Evolutionary conservation across 2,329 filamentous ascomycete species (phyloP).

Genomic region (Microdochium trichocladiopsis): DNA sequence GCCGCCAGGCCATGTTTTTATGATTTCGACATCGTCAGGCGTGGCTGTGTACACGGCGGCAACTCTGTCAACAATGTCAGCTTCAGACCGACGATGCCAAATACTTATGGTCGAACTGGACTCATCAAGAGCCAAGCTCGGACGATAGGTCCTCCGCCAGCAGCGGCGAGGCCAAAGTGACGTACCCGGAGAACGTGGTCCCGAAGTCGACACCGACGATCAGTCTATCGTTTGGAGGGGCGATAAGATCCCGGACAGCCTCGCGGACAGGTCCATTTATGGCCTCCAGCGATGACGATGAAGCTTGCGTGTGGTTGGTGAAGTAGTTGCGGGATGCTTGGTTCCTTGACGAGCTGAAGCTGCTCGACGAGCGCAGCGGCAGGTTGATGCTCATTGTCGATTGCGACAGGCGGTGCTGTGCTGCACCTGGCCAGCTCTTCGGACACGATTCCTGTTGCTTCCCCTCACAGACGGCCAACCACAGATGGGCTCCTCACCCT

Average conservation of each 20-base stretch:
- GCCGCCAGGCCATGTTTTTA: slow-evolving; percentile 78
- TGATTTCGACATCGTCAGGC: slow-evolving; percentile 75
- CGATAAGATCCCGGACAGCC: slow-evolving; percentile 40
- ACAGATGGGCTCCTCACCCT: too few relatives aligned
- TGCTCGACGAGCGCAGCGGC: slow-evolving; percentile 38
- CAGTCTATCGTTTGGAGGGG: slow-evolving; percentile 50
- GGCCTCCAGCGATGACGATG: slow-evolving; percentile 52
- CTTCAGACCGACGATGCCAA: too few relatives aligned
- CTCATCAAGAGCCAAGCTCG: too few relatives aligned
- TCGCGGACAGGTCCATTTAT: slow-evolving; percentile 56
- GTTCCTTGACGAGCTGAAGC: slow-evolving; percentile 35
- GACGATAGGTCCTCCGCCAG: too few relatives aligned
- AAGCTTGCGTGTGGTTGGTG: slow-evolving; percentile 45
- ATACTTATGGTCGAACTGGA: too few relatives aligned
- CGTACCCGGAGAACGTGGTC: slow-evolving; percentile 74
- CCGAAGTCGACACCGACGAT: slow-evolving; percentile 80
- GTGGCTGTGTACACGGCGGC: slow-evolving; percentile 69
- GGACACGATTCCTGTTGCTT: not conserved
- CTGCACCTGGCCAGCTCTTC: not conserved
- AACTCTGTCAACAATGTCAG: slow-evolving; percentile 36
- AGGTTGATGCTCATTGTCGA: slow-evolving; percentile 42
- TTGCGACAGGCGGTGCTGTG: slow-evolving; percentile 1
- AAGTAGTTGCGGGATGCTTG: slow-evolving; percentile 50
- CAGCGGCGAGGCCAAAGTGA: slow-evolving; percentile 9
- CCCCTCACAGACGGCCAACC: not conserved